A percentile compares a stretch with the other conserved stretches of the same genome.
phyloP scores from a whole-genome alignment of 768 basidiomycete species.

The Suillus paluster region DNA sequence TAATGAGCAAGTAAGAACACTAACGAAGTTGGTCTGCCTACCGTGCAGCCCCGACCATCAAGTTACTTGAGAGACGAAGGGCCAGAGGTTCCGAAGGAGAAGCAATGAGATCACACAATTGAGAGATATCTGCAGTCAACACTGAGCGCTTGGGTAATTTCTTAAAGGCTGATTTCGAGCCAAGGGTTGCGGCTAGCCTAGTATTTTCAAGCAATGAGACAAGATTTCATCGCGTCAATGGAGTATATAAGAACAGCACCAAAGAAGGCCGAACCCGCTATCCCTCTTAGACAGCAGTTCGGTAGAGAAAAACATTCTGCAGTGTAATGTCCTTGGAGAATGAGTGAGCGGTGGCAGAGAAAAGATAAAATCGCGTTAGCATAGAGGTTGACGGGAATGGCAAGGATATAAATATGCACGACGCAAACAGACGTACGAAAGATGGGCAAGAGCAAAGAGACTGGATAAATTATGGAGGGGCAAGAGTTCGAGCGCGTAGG shows the following conservation, averaged over 20 bases:
- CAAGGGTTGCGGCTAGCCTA: slow-evolving; percentile 92
- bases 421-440: slow-evolving; percentile 4
- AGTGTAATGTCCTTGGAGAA: slow-evolving; percentile 5
- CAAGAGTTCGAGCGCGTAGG: background rate
- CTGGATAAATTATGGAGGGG: slow-evolving; percentile 8
- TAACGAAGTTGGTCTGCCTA: slow-evolving; percentile 36
- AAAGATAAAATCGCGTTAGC: slow-evolving; percentile 2
- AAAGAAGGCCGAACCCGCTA: slow-evolving; percentile 88
- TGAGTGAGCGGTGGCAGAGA: background rate
- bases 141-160: slow-evolving; percentile 84
- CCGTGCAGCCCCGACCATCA: slow-evolving; percentile 91
- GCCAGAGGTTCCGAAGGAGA: slow-evolving; percentile 88
- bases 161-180: slow-evolving; percentile 84
- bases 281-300: slow-evolving; percentile 82
- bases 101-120: slow-evolving; percentile 80
- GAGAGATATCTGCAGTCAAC: slow-evolving; percentile 80
- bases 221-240: background rate
- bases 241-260: slow-evolving; percentile 46
- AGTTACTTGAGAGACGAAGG: slow-evolving; percentile 82
- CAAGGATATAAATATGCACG: slow-evolving; percentile 1
- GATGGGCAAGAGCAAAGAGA: slow-evolving; percentile 8
- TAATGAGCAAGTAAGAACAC: slow-evolving; percentile 7
- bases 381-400: slow-evolving; percentile 10
- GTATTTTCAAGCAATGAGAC: slow-evolving; percentile 1
- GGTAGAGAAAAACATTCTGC: slow-evolving; percentile 82